Evolutionary conservation across 257 asterid species (phyloP).

Genomic region (Datura wrightii): DNA sequence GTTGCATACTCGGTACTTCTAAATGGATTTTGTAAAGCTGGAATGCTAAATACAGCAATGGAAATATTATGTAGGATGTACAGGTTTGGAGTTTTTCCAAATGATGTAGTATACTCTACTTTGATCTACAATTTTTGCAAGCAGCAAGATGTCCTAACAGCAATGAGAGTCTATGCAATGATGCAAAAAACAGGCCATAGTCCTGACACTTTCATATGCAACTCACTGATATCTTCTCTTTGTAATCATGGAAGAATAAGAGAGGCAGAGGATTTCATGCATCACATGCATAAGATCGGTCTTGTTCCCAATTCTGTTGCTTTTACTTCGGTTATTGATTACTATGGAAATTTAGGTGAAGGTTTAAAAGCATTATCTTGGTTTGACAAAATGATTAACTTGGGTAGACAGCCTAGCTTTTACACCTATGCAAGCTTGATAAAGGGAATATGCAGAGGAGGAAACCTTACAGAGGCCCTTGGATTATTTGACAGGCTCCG

Average conservation of each 20-base stretch:
- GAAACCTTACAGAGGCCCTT: conserved; percentile 58
- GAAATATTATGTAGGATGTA: conserved; percentile 71
- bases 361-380: conserved; percentile 62
- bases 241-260: conserved; percentile 60
- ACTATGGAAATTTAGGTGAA: conserved; percentile 63
- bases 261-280: conserved; percentile 75
- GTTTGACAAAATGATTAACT: conserved; percentile 67
- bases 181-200: conserved; percentile 61
- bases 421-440: conserved; percentile 70
- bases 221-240: conserved; percentile 66
- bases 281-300: conserved; percentile 56
- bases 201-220: conserved; percentile 60
- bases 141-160: conserved; percentile 57
- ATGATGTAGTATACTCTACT: conserved; percentile 60
- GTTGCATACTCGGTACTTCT: conserved; percentile 81
- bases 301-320: conserved; percentile 61
- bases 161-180: conserved; percentile 52
- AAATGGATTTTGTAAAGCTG: conserved; percentile 77
- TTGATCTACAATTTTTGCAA: conserved; percentile 69
- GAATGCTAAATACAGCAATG: conserved; percentile 53
- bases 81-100: conserved; percentile 61
- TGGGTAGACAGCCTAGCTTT: conserved; percentile 65
- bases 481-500: conserved; percentile 59
- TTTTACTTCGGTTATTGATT: conserved; percentile 67
- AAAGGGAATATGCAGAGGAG: conserved; percentile 79